Evolutionary conservation across 2,329 filamentous ascomycete genomes (phyloP), one percentile per base, ranked within the genome.

Genomic region (Penicillium psychrosexuale): DNA sequence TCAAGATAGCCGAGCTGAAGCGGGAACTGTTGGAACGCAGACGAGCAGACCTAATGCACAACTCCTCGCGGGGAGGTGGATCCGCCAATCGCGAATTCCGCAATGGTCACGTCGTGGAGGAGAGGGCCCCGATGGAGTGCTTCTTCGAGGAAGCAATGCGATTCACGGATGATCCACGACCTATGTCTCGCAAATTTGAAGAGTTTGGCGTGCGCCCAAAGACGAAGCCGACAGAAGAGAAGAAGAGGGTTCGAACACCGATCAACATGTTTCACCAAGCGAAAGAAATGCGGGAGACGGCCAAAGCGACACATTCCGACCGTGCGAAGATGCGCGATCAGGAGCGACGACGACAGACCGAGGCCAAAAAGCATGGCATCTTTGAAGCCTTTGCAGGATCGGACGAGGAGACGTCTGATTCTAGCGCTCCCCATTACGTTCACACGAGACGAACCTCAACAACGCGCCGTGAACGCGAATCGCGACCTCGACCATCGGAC

Each of bases 1-100:
- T 88, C 58, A 84, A 81, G 65, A 73, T 92, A 59, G 84, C 83
- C 47, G 84, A 87, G 69, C 75, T 90, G 66, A 82, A 82, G 69
- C 84, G 75, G 59, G 79, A 85, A 61, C 73, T 77, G 57, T 72
- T 78, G 64, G 62, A 83, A 72, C 75, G 82, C 72, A 67, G 60
- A 47, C 66, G 63, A 47, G 47, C 62, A 17, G 62, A 61, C 31
- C 47, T 61, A 2, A 42, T 58, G 24, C 58, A 63, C 43, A 55
- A 64, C 24, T 61, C 64, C 28, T 57, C 62, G 37, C 62, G 64
- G 27, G 55, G 58, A 22, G 61, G 60, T 54, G 54, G 61, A 33
- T 63, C 63, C 38, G 30, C 47, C 40, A 44, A 52, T 44, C 72
- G 73, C 8, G 74, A 78, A 60, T 73, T 69, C 57, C 72, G 76